phyloP scores from a whole-genome alignment of 805 yeast species.

The Zygotorulaspora chibaensis region DNA sequence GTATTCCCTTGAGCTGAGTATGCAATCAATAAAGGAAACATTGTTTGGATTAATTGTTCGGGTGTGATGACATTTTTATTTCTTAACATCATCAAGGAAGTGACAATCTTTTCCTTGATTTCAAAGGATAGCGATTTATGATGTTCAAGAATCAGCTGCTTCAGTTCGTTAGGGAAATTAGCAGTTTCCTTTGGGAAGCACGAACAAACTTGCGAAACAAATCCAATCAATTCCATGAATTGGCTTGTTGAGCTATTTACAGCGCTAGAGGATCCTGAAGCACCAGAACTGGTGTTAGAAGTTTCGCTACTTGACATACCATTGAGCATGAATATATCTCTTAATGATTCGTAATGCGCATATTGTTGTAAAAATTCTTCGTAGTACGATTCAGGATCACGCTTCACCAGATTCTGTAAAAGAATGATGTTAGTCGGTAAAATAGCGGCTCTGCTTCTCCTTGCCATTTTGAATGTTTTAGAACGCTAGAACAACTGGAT shows the following conservation, averaged over 20 bases:
- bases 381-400: conserved; percentile 90
- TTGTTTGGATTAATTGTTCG: conserved; percentile 75
- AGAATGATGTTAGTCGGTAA: conserved; percentile 89
- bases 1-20: conserved; percentile 51
- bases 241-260: conserved; percentile 37
- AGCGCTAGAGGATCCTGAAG: conserved; percentile 31
- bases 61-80: conserved; percentile 77
- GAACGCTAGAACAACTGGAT: neutral
- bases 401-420: conserved; percentile 83
- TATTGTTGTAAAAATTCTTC: conserved; percentile 93
- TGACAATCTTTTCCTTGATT: conserved; percentile 85
- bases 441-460: conserved; percentile 85
- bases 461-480: conserved; percentile 53
- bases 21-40: conserved; percentile 76
- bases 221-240: conserved; percentile 81
- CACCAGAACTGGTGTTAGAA: conserved; percentile 40
- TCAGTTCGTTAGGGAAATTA: conserved; percentile 76
- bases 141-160: conserved; percentile 60
- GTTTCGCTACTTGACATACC: conserved; percentile 22
- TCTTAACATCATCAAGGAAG: conserved; percentile 82
- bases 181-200: conserved; percentile 89
- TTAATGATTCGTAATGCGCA: conserved; percentile 83
- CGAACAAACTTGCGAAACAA: conserved; percentile 84
- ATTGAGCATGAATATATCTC: conserved; percentile 79
- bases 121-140: conserved; percentile 82